Evolutionary conservation across 1,139 yeast genomes (phyloP).

Genomic region (Geotrichum phurueaensis): DNA sequence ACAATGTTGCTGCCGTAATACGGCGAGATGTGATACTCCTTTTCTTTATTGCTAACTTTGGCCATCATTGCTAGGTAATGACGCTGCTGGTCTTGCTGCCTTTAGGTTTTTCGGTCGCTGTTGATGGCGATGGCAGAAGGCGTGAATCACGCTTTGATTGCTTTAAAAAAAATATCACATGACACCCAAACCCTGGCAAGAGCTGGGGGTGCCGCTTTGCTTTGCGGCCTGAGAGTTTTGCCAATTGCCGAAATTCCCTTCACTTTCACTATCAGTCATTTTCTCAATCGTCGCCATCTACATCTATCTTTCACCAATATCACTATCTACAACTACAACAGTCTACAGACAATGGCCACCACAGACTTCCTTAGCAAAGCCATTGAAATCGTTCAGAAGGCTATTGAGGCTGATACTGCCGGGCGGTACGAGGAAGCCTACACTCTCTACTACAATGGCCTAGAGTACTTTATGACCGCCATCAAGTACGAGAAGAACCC

Average conservation of each 20-base stretch:
- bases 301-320: neutral
- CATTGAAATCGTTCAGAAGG: constrained; percentile 86
- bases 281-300: neutral
- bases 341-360: neutral
- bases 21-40: constrained; percentile 14
- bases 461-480: constrained; percentile 93
- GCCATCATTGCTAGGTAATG: neutral
- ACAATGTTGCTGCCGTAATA: constrained; percentile 11
- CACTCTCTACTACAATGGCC: constrained; percentile 83
- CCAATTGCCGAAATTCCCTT: neutral
- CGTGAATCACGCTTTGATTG: neutral
- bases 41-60: constrained; percentile 7
- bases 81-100: neutral
- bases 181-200: neutral
- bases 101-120: neutral
- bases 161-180: neutral
- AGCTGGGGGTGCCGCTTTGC: neutral
- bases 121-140: neutral
- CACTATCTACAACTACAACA: neutral
- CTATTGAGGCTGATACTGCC: constrained; percentile 90
- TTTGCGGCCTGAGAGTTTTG: neutral
- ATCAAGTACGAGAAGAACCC: constrained; percentile 92
- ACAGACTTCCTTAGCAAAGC: constrained; percentile 87
- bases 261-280: neutral
- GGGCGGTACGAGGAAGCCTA: constrained; percentile 92